Base-by-base conservation (phyloP, 768 basidiomycete species). In the Suillus spraguei region DNA sequence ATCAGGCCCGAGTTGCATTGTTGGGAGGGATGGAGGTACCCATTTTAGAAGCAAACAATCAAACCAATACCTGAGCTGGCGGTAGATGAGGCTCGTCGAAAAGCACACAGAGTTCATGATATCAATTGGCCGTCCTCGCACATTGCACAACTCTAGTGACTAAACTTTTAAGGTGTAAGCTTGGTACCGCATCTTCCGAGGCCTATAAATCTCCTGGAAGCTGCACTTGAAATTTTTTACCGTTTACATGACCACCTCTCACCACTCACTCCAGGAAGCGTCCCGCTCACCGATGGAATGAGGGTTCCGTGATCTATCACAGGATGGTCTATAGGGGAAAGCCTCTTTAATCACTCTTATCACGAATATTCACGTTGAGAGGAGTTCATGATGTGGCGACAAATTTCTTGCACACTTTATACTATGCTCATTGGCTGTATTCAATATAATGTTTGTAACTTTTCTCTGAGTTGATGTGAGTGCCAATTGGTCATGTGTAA, bases 271-370 rank as follows among this genome's bases (percentile, higher is more conserved):
- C 77, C 77, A 83, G 78, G 80, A 72, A 73, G 87, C 87, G 83
- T 90, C 81, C 72, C 84, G 88, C 85, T 82, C 78, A 78, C 79
- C 81, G 54, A 74, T 84, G 79, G 80, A 74, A 68, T 74, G 72
- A 65, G 81, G 82, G 69, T 64, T 67, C 59, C 70, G 80, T 82
- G 83, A 62, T 66, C 69, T 64, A 66, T 65, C 59, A 64, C 68
- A 64, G 69, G 78, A 74, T 81, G 86, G 86, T 80, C 74, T 67
- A 83, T 83, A 89, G 58, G 59, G 64, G 76, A 79, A 52, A 75
- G 87, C 90, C 90, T 82, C 81, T 74, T 85, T 92, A 92, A 93
- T 92, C 91, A 85, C 91, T 92, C 89, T 80, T 75, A 87, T 87
- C 87, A 83, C 89, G 80, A 73, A 78, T 62, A 72, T 72, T 66